These are phyloP conservation scores for Sporisorium iseilematis-ciliati DNA, from an alignment of 1,284 basidiomycete genomes.

Conservation along the genomic window DNA sequence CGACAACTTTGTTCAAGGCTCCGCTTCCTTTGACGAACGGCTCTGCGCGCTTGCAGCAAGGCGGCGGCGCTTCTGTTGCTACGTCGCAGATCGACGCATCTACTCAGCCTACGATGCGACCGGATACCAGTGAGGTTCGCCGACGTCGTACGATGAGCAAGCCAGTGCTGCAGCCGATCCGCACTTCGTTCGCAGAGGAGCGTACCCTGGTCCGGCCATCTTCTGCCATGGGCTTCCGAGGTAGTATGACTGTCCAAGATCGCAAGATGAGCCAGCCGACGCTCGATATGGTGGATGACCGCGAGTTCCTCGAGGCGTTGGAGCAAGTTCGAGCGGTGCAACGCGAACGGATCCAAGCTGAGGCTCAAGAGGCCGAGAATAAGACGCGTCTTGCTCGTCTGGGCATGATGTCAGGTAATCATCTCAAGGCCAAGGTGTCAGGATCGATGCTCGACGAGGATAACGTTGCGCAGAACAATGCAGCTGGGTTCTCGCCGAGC, in stretches of 20 bases:
- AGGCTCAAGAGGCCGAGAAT: conserved; percentile 36
- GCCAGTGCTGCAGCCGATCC: conserved; percentile 31
- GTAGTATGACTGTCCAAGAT: conserved; percentile 20
- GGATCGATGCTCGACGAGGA: conserved; percentile 26
- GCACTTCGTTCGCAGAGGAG: conserved; percentile 19
- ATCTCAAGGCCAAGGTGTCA: conserved; percentile 32
- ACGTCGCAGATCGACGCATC: not conserved
- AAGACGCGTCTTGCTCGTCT: conserved; percentile 36
- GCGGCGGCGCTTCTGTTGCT: not conserved
- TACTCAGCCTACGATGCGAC: not conserved
- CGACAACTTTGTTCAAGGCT: not conserved
- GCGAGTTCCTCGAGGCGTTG: conserved; percentile 61
- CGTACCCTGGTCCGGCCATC: conserved; percentile 18
- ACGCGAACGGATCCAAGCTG: conserved; percentile 51
- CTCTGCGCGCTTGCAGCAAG: not conserved
- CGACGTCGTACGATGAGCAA: conserved; percentile 32
- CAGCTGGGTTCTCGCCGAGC: not conserved
- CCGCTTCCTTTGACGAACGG: not conserved
- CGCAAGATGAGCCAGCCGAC: conserved; percentile 62
- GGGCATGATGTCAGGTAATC: conserved; percentile 36
- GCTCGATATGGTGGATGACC: conserved; percentile 63
- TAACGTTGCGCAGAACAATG: not conserved
- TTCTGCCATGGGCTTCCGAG: conserved; percentile 36
- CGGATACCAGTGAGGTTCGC: conserved; percentile 6
- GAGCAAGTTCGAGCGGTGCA: conserved; percentile 58